Evolutionary conservation across 2,329 filamentous ascomycete species (phyloP).

Genomic region (Beauveria brongniartii): DNA sequence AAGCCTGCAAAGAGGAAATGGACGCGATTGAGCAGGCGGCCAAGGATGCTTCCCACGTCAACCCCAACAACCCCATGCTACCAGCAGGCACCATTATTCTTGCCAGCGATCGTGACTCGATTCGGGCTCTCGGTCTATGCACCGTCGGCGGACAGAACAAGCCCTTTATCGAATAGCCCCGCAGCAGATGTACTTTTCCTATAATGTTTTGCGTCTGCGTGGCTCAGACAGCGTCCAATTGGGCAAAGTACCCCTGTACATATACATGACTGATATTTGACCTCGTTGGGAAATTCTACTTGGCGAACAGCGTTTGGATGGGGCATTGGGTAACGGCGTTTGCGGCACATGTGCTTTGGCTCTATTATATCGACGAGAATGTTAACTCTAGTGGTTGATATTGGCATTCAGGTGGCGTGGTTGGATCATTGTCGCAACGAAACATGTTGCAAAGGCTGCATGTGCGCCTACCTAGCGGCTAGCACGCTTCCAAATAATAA

Average conservation of each 20-base stretch:
- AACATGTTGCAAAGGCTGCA: background rate
- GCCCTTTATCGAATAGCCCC: conserved; percentile 51
- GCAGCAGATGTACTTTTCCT: background rate
- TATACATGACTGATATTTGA: background rate
- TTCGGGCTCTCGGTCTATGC: conserved; percentile 55
- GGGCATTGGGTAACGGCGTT: conserved; percentile 8
- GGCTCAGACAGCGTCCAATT: conserved; percentile 3
- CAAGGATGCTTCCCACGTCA: conserved; percentile 81
- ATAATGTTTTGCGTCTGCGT: background rate
- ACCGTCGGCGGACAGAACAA: conserved; percentile 57
- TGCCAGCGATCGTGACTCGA: conserved; percentile 61
- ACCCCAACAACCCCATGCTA: conserved; percentile 85
- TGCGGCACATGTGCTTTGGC: background rate
- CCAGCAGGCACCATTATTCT: conserved; percentile 76
- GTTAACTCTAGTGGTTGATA: background rate
- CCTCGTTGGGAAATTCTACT: background rate
- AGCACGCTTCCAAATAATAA: background rate
- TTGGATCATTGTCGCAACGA: background rate
- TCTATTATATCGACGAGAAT: background rate
- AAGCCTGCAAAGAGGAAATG: conserved; percentile 97
- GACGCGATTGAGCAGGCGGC: conserved; percentile 94
- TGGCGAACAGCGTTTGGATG: conserved; percentile 6
- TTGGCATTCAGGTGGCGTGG: background rate
- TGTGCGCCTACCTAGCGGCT: background rate
- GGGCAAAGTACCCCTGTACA: background rate